Percentiles rank a stretch among this genome's conserved stretches.
Evolutionary conservation across 1,139 yeast species (phyloP).

Genomic region (Diutina rugosa): DNA sequence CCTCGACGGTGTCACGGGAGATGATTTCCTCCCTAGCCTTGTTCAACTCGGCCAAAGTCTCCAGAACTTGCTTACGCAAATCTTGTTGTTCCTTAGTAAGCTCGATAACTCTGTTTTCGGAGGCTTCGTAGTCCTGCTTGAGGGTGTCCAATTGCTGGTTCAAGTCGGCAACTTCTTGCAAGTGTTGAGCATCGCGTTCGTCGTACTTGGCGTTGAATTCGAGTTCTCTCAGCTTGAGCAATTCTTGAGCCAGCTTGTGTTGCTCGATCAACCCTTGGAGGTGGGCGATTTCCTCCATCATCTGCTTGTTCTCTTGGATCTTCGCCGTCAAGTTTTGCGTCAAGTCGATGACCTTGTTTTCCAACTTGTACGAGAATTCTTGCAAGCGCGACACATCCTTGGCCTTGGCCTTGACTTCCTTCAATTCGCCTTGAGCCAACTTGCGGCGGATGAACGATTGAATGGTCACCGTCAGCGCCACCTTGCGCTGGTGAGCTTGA

Average conservation of each 20-base stretch:
- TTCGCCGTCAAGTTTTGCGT: constrained; percentile 73
- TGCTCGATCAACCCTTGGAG: constrained; percentile 38
- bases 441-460: constrained; percentile 75
- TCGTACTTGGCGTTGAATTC: constrained; percentile 37
- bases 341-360: constrained; percentile 89
- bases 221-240: constrained; percentile 41
- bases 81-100: constrained; percentile 53
- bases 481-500: constrained; percentile 23
- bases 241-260: constrained; percentile 44
- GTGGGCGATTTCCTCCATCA: constrained; percentile 48
- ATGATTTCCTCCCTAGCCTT: constrained; percentile 48
- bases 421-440: constrained; percentile 55
- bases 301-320: constrained; percentile 66
- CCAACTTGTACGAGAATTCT: constrained; percentile 86
- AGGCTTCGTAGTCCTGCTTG: constrained; percentile 46
- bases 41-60: constrained; percentile 49
- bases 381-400: constrained; percentile 81
- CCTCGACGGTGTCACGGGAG: constrained; percentile 55
- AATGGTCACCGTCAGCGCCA: constrained; percentile 48
- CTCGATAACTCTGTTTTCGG: constrained; percentile 50
- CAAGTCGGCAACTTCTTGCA: constrained; percentile 35
- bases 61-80: constrained; percentile 49
- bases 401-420: constrained; percentile 64
- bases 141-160: constrained; percentile 46
- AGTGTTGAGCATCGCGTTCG: constrained; percentile 33